Evolutionary conservation across 345 rosid species (phyloP).

Genomic region (Trapa bicornis): DNA sequence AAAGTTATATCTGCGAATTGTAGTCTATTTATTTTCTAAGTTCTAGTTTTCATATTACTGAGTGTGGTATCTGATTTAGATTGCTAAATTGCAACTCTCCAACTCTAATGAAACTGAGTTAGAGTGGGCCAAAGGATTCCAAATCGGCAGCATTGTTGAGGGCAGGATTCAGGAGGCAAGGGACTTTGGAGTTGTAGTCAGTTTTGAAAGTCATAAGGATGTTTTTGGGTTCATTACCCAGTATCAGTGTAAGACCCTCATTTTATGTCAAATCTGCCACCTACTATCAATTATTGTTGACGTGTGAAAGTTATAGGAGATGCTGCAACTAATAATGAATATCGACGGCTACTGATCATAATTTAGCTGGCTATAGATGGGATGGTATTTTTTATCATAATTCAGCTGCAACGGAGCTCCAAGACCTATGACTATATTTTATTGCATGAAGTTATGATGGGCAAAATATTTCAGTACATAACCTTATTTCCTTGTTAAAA

Average conservation of each 20-base stretch:
- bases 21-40: background rate
- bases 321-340: too few relatives aligned
- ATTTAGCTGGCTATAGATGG: too few relatives aligned
- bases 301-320: too few relatives aligned
- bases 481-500: too few relatives aligned
- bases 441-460: too few relatives aligned
- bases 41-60: background rate
- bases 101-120: slow-evolving; percentile 29
- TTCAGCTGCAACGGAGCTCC: too few relatives aligned
- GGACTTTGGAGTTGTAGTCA: slow-evolving; percentile 70
- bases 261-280: background rate
- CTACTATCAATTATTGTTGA: too few relatives aligned
- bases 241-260: slow-evolving; percentile 49
- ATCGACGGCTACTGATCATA: too few relatives aligned
- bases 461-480: too few relatives aligned
- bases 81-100: slow-evolving; percentile 52
- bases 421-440: too few relatives aligned
- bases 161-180: slow-evolving; percentile 65
- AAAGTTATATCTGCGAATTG: background rate
- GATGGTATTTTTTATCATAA: too few relatives aligned
- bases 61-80: slow-evolving; percentile 27
- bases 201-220: slow-evolving; percentile 46
- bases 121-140: slow-evolving; percentile 66
- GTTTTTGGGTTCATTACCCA: slow-evolving; percentile 74
- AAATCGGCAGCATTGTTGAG: slow-evolving; percentile 53